phyloP scores from a whole-genome alignment of 2,329 filamentous ascomycete species.

The Fusarium veterinarium region DNA sequence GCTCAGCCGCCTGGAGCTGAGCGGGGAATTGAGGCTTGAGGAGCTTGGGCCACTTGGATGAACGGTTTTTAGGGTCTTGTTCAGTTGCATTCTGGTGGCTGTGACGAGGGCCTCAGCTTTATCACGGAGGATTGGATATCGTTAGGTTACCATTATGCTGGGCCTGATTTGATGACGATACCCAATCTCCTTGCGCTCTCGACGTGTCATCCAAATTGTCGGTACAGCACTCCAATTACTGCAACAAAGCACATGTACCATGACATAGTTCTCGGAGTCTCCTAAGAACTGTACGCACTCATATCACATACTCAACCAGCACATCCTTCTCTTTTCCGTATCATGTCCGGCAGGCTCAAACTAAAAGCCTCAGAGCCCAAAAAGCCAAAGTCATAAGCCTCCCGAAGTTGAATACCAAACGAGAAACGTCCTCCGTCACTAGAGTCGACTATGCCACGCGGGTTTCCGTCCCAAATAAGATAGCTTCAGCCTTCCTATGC shows the following conservation, averaged over 20 bases:
- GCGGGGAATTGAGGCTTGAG: conserved; percentile 14
- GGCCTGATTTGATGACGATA: conserved; percentile 1
- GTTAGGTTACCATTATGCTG: conserved; percentile 5
- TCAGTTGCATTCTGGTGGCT: conserved; percentile 19
- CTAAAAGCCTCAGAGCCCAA: not conserved
- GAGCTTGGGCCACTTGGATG: conserved; percentile 37
- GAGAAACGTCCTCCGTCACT: conserved; percentile 21
- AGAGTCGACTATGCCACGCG: conserved; percentile 31
- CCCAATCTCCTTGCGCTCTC: not conserved
- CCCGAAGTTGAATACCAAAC: conserved; percentile 15
- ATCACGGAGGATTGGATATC: not conserved
- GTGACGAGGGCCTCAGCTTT: conserved; percentile 18
- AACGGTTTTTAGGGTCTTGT: conserved; percentile 4
- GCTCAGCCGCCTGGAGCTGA: conserved; percentile 31
- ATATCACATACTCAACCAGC: conserved; percentile 4
- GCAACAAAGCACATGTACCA: not conserved
- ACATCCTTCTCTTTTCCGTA: not conserved
- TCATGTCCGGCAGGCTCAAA: conserved; percentile 8
- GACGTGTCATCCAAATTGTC: conserved; percentile 9
- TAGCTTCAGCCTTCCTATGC: conserved; percentile 29
- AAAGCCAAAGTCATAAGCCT: conserved; percentile 6
- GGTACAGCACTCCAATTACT: conserved; percentile 10
- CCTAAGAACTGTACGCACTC: not conserved
- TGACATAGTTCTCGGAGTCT: not conserved
- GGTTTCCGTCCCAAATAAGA: conserved; percentile 22